phyloP scores from a whole-genome alignment of 805 yeast genomes.

The Limtongia smithiae region DNA sequence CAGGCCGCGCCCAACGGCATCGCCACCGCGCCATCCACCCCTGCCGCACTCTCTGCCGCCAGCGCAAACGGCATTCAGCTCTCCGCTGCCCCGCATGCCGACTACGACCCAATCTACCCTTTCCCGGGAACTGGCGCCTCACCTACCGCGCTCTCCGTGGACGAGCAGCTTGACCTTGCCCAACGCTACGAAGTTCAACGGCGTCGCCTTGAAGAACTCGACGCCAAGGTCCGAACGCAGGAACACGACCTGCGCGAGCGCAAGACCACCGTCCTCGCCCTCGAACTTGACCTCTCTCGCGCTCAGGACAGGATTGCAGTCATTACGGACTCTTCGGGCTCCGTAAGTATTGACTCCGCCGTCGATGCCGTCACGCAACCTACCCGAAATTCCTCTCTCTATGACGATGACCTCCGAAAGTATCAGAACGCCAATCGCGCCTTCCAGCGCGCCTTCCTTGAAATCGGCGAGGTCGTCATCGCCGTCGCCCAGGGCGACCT shows the following conservation, averaged over 20 bases:
- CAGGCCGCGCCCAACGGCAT: neutral
- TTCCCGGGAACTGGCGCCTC: slow-evolving; percentile 1
- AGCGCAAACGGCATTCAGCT: neutral
- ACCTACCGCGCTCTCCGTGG: neutral
- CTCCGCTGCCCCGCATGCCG: slow-evolving; percentile 5
- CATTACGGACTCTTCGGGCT: slow-evolving; percentile 24
- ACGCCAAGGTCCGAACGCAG: slow-evolving; percentile 23
- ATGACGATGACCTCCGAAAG: slow-evolving; percentile 38
- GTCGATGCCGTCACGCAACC: slow-evolving; percentile 17
- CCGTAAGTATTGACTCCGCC: slow-evolving; percentile 6
- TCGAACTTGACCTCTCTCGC: slow-evolving; percentile 26
- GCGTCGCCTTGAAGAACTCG: slow-evolving; percentile 20
- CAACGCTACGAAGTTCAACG: slow-evolving; percentile 15
- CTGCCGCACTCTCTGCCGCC: slow-evolving; percentile 1
- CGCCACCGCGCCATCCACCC: slow-evolving; percentile 1
- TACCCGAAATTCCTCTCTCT: no score
- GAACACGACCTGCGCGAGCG: slow-evolving; percentile 20
- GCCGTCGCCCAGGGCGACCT: slow-evolving; percentile 88
- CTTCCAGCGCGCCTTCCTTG: slow-evolving; percentile 56
- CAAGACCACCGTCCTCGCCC: slow-evolving; percentile 19
- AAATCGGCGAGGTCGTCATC: slow-evolving; percentile 80
- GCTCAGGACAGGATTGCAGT: slow-evolving; percentile 23
- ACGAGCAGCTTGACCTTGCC: neutral
- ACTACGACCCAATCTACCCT: neutral
- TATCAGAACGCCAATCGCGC: slow-evolving; percentile 61